These are phyloP conservation scores for Stephanodiscus triporus DNA, from an alignment of 108 stramenopile genomes.

Conservation along the genomic window DNA sequence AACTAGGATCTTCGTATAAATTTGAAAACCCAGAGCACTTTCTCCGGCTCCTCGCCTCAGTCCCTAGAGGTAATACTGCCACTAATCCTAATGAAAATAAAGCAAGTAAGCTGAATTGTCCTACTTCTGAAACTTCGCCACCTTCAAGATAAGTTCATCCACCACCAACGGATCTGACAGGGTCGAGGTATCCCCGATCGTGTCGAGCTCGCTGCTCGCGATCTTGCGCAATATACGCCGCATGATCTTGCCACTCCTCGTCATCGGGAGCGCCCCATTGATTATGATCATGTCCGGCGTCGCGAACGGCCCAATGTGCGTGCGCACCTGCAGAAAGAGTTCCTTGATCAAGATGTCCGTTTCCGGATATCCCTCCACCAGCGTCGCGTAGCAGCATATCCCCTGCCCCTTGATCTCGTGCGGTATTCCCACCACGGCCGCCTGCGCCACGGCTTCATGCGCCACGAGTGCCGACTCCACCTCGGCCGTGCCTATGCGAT, in stretches of 20 bases:
- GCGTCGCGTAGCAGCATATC: conserved; percentile 85
- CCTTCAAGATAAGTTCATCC: conserved; percentile 79
- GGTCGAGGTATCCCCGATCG: conserved; percentile 92
- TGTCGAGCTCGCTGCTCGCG: conserved; percentile 86
- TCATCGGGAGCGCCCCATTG: conserved; percentile 91
- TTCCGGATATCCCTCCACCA: conserved; percentile 69
- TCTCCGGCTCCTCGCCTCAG: no score
- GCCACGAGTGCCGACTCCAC: conserved; percentile 94
- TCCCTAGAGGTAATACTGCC: no score
- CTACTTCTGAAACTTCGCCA: conserved; percentile 39
- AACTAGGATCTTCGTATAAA: no score
- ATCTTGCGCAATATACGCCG: conserved; percentile 96
- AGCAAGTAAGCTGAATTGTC: conserved; percentile 11
- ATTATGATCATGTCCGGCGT: conserved; percentile 89
- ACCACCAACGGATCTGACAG: conserved; percentile 97
- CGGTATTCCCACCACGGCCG: conserved; percentile 91
- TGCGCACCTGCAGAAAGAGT: conserved; percentile 74
- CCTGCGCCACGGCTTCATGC: conserved; percentile 88
- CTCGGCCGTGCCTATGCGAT: conserved; percentile 95
- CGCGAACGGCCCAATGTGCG: conserved; percentile 92
- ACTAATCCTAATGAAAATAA: no score
- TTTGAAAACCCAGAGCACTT: no score
- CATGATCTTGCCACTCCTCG: conserved; percentile 96
- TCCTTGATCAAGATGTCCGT: conserved; percentile 81
- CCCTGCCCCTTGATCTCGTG: conserved; percentile 93